These are phyloP conservation scores for Oenanthe javanica DNA, from an alignment of 140 eudicot species.

Conservation along the genomic window DNA sequence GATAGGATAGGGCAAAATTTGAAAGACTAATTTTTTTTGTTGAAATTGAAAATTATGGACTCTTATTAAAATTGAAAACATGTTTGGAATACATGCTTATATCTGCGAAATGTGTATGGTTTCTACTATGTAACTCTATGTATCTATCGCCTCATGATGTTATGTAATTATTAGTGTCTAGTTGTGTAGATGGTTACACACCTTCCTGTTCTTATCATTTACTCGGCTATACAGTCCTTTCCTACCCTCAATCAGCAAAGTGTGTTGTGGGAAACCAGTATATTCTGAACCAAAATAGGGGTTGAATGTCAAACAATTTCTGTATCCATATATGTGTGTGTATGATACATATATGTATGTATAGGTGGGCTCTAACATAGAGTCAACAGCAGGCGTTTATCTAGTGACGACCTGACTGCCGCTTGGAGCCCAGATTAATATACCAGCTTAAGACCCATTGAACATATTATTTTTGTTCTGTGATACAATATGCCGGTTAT, in stretches of 20 bases:
- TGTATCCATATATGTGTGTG: background rate
- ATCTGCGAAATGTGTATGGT: too few relatives aligned
- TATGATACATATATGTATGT: background rate
- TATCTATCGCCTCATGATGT: too few relatives aligned
- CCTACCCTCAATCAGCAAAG: too few relatives aligned
- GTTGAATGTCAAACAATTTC: background rate
- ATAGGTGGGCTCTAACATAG: constrained; percentile 41
- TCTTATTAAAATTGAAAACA: too few relatives aligned
- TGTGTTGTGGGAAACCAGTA: too few relatives aligned
- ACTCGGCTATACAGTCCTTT: too few relatives aligned
- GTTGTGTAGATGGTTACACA: background rate
- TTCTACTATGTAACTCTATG: too few relatives aligned
- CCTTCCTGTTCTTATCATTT: background rate
- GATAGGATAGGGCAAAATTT: background rate
- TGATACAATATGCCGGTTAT: constrained; percentile 51
- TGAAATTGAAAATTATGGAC: too few relatives aligned
- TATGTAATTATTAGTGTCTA: too few relatives aligned
- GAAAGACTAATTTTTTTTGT: too few relatives aligned
- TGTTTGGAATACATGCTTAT: too few relatives aligned
- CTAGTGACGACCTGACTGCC: constrained; percentile 64
- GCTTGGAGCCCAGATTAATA: constrained; percentile 61
- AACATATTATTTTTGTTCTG: constrained; percentile 16
- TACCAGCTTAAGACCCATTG: constrained; percentile 52
- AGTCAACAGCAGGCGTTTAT: constrained; percentile 82
- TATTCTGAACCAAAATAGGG: background rate